Evolutionary conservation across 306 rosid genomes (phyloP).

Genomic region (Prunus davidiana): DNA sequence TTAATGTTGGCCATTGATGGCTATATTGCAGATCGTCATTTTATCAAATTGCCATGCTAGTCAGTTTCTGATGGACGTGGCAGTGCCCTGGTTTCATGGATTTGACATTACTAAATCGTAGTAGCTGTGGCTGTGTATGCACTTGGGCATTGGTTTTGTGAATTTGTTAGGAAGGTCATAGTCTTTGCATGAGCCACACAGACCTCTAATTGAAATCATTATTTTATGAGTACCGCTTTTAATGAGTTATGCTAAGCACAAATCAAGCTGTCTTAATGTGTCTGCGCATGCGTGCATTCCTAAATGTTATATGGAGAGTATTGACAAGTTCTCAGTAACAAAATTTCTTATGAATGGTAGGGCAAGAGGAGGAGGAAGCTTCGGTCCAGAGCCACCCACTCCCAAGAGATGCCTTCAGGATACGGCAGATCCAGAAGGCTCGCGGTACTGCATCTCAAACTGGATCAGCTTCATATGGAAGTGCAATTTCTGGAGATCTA

Average conservation of each 20-base stretch:
- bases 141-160: background rate
- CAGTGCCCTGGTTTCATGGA: background rate
- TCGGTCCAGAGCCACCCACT: constrained; percentile 81
- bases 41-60: background rate
- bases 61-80: background rate
- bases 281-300: background rate
- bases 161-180: background rate
- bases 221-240: background rate
- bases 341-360: constrained; percentile 28
- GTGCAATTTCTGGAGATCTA: constrained; percentile 84
- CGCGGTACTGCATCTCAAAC: constrained; percentile 76
- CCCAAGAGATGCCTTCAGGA: constrained; percentile 84
- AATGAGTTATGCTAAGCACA: background rate
- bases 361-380: constrained; percentile 82
- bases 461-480: constrained; percentile 91
- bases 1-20: background rate
- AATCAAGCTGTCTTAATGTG: background rate
- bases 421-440: constrained; percentile 83
- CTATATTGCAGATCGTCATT: background rate
- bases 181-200: background rate
- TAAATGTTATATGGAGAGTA: background rate
- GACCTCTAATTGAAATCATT: background rate
- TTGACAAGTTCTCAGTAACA: background rate
- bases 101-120: background rate
- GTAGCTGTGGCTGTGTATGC: background rate